Conservation (phyloP, 78 protist genomes). For the Emiliania huxleyi region DNA sequence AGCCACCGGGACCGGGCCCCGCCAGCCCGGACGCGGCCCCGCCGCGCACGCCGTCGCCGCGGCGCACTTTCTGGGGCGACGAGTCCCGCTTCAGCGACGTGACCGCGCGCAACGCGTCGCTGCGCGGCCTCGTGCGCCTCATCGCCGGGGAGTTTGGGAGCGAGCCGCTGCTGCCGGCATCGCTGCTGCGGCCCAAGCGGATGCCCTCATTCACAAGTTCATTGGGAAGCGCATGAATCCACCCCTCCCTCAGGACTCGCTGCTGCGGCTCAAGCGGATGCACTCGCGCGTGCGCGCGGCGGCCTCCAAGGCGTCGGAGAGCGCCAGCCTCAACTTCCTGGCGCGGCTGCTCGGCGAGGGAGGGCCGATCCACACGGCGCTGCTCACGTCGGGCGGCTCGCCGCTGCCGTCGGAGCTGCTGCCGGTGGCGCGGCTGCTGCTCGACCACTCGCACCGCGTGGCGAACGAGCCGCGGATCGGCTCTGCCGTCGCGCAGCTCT, state of each 20-base stretch:
- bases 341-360: neutral
- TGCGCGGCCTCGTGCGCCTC: neutral
- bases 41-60: no score
- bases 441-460: neutral
- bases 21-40: no score
- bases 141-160: neutral
- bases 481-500: neutral
- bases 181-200: neutral
- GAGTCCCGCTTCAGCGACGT: neutral
- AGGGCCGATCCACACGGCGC: neutral
- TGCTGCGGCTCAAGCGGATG: no score
- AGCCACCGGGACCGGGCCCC: no score
- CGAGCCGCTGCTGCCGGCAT: neutral
- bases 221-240: no score
- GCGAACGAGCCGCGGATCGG: neutral
- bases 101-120: neutral
- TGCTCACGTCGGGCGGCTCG: neutral
- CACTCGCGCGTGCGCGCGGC: no score
- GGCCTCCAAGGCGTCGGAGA: no score
- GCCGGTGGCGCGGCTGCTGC: neutral
- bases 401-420: neutral
- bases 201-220: no score
- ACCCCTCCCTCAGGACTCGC: no score
- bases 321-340: no score
- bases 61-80: no score